A percentile compares a stretch with the other conserved stretches of the same genome.
These are phyloP conservation scores for Ogataea glucozyma DNA, from an alignment of 805 yeast genomes.

Conservation along the genomic window DNA sequence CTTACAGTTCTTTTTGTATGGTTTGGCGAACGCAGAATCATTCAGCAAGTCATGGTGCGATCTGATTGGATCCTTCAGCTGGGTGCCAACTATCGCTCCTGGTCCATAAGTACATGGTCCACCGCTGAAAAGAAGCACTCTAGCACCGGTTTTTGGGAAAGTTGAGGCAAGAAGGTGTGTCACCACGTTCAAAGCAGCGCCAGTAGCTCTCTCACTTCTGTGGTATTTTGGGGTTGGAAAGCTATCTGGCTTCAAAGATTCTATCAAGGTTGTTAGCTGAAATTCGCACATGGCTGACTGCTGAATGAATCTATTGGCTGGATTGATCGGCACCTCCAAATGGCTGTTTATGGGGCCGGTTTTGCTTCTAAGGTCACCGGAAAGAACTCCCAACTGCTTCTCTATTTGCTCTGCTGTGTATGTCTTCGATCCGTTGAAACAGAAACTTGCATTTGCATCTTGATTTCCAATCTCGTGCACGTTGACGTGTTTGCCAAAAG, in stretches of 20 bases:
- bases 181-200: constrained; percentile 57
- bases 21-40: constrained; percentile 40
- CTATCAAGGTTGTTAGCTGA: constrained; percentile 49
- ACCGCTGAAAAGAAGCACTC: constrained; percentile 54
- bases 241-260: constrained; percentile 47
- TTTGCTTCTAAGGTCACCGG: constrained; percentile 32
- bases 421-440: constrained; percentile 58
- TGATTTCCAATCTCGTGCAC: constrained; percentile 51
- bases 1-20: constrained; percentile 44
- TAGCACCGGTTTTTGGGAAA: constrained; percentile 53
- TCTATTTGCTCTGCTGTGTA: constrained; percentile 51
- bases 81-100: constrained; percentile 57
- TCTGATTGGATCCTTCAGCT: constrained; percentile 61
- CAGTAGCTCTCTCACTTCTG: constrained; percentile 57
- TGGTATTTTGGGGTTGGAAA: constrained; percentile 48
- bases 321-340: constrained; percentile 24
- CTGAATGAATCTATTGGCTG: constrained; percentile 46
- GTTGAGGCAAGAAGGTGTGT: constrained; percentile 38
- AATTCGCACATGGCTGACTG: constrained; percentile 52
- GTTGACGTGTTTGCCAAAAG: constrained; percentile 61
- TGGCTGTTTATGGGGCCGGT: constrained; percentile 12
- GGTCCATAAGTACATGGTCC: constrained; percentile 71
- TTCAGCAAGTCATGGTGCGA: constrained; percentile 63
- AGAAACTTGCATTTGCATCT: constrained; percentile 37
- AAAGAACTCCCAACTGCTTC: constrained; percentile 45